Evolutionary conservation across 1,284 basidiomycete genomes (phyloP).

Genomic region (Agaricales sp.): DNA sequence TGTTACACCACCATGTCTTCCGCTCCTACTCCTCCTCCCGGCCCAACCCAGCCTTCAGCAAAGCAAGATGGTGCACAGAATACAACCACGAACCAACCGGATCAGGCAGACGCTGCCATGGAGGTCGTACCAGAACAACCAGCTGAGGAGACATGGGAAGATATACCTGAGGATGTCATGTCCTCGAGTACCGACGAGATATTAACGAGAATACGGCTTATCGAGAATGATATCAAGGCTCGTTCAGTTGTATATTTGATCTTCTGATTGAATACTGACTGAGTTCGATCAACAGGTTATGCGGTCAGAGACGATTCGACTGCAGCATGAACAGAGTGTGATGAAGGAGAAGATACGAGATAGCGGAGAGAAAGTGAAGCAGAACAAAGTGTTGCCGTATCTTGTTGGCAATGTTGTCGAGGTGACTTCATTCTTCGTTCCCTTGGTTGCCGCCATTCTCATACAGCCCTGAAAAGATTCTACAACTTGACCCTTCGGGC

Average conservation of each 20-base stretch:
- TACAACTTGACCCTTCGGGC: slow-evolving; percentile 89
- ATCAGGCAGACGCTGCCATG: slow-evolving; percentile 37
- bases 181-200: slow-evolving; percentile 74
- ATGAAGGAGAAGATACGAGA: slow-evolving; percentile 99
- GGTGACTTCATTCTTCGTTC: slow-evolving; percentile 34
- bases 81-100: slow-evolving; percentile 12
- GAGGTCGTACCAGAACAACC: slow-evolving; percentile 63
- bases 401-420: slow-evolving; percentile 97
- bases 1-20: slow-evolving; percentile 45
- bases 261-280: background rate
- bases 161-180: slow-evolving; percentile 76
- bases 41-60: slow-evolving; percentile 32
- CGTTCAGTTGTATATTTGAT: slow-evolving; percentile 28
- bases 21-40: slow-evolving; percentile 41
- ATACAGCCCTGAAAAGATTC: slow-evolving; percentile 45
- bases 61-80: background rate
- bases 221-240: slow-evolving; percentile 95
- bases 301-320: slow-evolving; percentile 84
- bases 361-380: slow-evolving; percentile 97
- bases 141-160: slow-evolving; percentile 69
- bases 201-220: slow-evolving; percentile 75
- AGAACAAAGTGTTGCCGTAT: slow-evolving; percentile 98
- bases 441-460: background rate
- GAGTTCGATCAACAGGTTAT: slow-evolving; percentile 55
- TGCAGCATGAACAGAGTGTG: slow-evolving; percentile 89